Evolutionary conservation across 331 rosid species (phyloP), one percentile per base, ranked within the genome.

Genomic region (Arachis monticola): DNA sequence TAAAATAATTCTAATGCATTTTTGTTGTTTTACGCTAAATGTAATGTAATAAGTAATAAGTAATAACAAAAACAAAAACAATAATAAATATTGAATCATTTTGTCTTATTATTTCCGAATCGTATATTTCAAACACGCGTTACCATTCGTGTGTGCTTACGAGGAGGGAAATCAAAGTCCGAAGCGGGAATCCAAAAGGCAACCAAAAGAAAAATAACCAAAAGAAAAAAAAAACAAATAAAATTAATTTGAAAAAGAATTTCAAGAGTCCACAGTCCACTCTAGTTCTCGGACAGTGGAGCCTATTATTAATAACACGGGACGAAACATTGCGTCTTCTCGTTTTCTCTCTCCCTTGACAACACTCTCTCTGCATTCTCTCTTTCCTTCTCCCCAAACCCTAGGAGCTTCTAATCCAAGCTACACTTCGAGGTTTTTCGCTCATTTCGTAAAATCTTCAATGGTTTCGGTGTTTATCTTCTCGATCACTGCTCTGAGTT

Each of bases 321-420:
- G 17, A 13, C 59, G 59, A 8, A 53, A 53, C 59, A 0, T 13
- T 13, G 3, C 59, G 59, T 53, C 59, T 53, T 53, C 59, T 53
- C 31, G 11, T 10, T 32, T 31, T 41, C 17, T 68, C 46, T 5
- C 57, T 14, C 53, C 8, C 70, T 62, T 10, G 7, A 0, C 38
- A 1, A 11, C 6, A 0, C 27, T 1, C 31, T 22, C 40, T 10
- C 70, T 10, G 5, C 11, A 6, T 51, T 45, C n/a, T 45, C 7
- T 6, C 55, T 2, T 35, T 35, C 4, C 40, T 35, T n/a, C 70
- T 45, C 46, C 27, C 14, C 64, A 74, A 82, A 73, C 86, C 86
- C 86, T 78, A 78, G 63, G 60, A 78, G 1, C 27, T 14, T 41
- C 11, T 11, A 51, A 38, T 67, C 10, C 7, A 55, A 55, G 56